Conservation (phyloP, 2,329 filamentous ascomycete species). For the Colletotrichum neosansevieriae region DNA sequence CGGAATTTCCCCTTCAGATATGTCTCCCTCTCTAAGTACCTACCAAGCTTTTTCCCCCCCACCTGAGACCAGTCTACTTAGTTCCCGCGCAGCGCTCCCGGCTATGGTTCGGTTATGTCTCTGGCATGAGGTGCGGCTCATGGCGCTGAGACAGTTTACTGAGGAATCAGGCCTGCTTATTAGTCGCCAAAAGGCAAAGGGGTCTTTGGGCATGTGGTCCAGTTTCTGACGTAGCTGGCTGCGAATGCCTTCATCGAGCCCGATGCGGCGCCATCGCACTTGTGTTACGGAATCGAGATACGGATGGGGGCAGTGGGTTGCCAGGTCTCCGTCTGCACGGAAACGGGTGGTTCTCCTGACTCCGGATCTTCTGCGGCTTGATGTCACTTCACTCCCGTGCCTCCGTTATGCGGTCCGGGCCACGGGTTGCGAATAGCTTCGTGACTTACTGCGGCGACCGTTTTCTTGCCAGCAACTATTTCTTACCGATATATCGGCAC, state of each 20-base stretch:
- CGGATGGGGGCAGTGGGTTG: neutral
- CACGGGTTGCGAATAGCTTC: slow-evolving; percentile 28
- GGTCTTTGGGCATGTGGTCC: slow-evolving; percentile 20
- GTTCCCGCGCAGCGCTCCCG: neutral
- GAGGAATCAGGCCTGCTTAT: slow-evolving; percentile 6
- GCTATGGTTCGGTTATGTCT: neutral
- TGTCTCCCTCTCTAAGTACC: neutral
- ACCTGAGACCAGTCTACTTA: slow-evolving; percentile 8
- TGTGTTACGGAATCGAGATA: slow-evolving; percentile 28
- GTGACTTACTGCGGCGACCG: slow-evolving; percentile 28
- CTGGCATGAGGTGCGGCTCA: slow-evolving; percentile 17
- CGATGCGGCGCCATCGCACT: slow-evolving; percentile 24
- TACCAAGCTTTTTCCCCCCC: neutral
- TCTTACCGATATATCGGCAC: neutral
- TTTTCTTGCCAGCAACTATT: neutral
- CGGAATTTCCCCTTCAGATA: neutral
- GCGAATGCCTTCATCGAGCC: slow-evolving; percentile 28
- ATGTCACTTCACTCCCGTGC: slow-evolving; percentile 33
- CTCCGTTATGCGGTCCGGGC: slow-evolving; percentile 25
- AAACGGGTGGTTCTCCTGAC: slow-evolving; percentile 23
- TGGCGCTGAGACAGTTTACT: slow-evolving; percentile 33
- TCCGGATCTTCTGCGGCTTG: slow-evolving; percentile 21
- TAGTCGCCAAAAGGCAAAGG: neutral
- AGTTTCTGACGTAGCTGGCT: slow-evolving; percentile 28
- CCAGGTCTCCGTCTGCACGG: slow-evolving; percentile 4